Conservation (phyloP, 2,329 filamentous ascomycete species). For the Ophiocordyceps camponoti-leonardi region DNA sequence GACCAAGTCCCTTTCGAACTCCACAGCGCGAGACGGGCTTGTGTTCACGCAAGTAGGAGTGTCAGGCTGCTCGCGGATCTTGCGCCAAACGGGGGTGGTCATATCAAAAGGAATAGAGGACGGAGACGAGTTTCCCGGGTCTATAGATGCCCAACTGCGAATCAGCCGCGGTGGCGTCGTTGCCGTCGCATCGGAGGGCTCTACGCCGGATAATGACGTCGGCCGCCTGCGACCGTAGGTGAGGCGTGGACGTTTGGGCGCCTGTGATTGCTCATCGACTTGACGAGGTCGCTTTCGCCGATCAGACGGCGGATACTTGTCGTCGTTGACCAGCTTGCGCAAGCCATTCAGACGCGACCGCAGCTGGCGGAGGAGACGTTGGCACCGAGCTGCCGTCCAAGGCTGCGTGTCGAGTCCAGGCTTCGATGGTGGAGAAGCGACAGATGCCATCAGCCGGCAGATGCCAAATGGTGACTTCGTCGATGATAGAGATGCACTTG, state of each 20-base stretch:
- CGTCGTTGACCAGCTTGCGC: constrained; percentile 14
- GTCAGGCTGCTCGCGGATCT: constrained; percentile 8
- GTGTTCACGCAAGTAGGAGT: background rate
- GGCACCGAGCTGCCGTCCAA: constrained; percentile 31
- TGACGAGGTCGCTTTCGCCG: constrained; percentile 8
- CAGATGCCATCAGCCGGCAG: background rate
- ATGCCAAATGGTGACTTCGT: background rate
- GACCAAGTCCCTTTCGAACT: background rate
- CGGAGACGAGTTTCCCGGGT: constrained; percentile 10
- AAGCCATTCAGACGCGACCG: constrained; percentile 23
- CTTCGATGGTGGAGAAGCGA: background rate
- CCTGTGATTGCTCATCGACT: constrained; percentile 1
- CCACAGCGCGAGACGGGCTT: background rate
- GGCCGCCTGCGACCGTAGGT: constrained; percentile 12
- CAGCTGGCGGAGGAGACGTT: constrained; percentile 27
- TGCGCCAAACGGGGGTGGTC: constrained; percentile 11
- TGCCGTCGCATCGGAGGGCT: background rate
- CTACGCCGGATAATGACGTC: background rate
- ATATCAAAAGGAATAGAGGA: constrained; percentile 10
- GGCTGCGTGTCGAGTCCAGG: constrained; percentile 9
- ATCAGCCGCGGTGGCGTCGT: constrained; percentile 11
- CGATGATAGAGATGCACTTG: background rate
- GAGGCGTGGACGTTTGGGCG: constrained; percentile 11
- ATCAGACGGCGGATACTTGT: constrained; percentile 2
- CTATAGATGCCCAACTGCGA: constrained; percentile 14